phyloP scores from a whole-genome alignment of 352 stramenopile genomes.

The Chrysophaeum taylorii region DNA sequence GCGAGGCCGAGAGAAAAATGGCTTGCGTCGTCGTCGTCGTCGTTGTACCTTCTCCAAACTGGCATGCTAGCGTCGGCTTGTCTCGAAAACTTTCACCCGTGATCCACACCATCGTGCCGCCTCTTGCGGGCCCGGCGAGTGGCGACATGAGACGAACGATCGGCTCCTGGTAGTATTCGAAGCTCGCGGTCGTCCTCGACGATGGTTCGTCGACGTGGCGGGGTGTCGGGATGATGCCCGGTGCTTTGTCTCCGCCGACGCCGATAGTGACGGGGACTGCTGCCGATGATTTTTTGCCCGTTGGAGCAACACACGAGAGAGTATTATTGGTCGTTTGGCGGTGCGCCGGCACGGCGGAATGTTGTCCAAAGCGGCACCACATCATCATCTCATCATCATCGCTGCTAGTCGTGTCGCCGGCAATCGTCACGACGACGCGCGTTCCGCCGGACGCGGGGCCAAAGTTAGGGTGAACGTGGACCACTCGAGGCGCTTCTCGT shows the following conservation, averaged over 20 bases:
- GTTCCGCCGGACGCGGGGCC: background rate
- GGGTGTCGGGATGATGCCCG: too few species aligned
- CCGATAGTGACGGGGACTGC: too few species aligned
- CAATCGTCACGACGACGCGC: background rate
- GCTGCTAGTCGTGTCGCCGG: too few species aligned
- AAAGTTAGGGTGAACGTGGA: background rate
- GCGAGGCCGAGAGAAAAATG: conserved; percentile 5
- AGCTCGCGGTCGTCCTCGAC: too few species aligned
- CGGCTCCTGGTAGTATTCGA: conserved; percentile 11
- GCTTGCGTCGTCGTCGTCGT: conserved; percentile 4
- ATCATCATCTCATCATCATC: too few species aligned
- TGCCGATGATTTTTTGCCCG: too few species aligned
- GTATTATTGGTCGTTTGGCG: too few species aligned
- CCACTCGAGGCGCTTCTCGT: background rate
- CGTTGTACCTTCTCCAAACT: conserved; percentile 43
- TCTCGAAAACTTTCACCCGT: conserved; percentile 45
- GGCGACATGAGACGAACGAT: conserved; percentile 34
- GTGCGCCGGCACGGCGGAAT: too few species aligned
- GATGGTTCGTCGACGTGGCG: too few species aligned
- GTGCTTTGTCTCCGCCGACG: too few species aligned
- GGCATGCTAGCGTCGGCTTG: conserved; percentile 42
- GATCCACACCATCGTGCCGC: conserved; percentile 49
- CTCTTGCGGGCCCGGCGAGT: conserved; percentile 33
- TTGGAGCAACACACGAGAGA: too few species aligned
- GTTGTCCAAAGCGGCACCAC: too few species aligned